phyloP scores from a whole-genome alignment of 306 rosid genomes.

The Trichosanthes truncata region DNA sequence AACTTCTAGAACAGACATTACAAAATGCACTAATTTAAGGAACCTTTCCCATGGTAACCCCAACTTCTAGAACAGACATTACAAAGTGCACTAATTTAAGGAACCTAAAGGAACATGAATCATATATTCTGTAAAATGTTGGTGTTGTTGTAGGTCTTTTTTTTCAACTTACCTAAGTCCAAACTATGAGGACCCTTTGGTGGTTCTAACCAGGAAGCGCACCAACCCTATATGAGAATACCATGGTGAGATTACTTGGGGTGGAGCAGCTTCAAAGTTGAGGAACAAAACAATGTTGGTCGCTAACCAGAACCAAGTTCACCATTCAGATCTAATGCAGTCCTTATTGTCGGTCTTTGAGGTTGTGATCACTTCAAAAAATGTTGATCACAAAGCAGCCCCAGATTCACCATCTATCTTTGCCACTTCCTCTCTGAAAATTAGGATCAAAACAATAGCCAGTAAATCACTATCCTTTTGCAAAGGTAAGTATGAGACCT shows the following conservation, averaged over 20 bases:
- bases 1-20: neutral
- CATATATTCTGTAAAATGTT: neutral
- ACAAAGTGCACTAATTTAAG: neutral
- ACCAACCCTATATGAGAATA: neutral
- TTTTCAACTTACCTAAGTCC: neutral
- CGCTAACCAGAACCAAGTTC: neutral
- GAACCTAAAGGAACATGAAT: neutral
- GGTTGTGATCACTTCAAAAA: conserved; percentile 12
- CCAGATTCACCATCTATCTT: conserved; percentile 35
- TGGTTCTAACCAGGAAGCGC: neutral
- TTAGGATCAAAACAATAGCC: conserved; percentile 1
- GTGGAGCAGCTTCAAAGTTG: neutral
- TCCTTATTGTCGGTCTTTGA: neutral
- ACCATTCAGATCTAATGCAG: neutral
- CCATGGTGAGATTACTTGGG: neutral
- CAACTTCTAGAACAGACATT: neutral
- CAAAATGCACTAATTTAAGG: neutral
- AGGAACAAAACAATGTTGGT: neutral
- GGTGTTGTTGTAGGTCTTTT: neutral
- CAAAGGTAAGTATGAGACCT: neutral
- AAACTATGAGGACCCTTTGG: neutral
- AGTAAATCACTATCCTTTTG: conserved; percentile 23
- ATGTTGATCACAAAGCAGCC: conserved; percentile 3
- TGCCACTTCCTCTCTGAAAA: conserved; percentile 89
- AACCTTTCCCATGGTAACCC: neutral